Evolutionary conservation across 2,329 filamentous ascomycete species (phyloP), one percentile per base, ranked within the genome.

Genomic region (Pseudocercospora fuligena): DNA sequence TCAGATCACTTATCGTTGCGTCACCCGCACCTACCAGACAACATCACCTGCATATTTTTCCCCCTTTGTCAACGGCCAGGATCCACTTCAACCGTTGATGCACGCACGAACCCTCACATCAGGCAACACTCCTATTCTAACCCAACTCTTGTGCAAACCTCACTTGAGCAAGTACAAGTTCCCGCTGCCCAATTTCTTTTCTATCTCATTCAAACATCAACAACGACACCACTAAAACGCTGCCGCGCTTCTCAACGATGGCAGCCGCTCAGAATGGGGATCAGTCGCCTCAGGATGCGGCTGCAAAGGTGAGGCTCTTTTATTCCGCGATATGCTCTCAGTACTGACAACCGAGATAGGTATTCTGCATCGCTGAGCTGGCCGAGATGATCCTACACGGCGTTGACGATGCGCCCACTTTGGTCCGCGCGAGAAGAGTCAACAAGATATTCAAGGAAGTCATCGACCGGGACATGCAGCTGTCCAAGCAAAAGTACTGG

Each of bases 351-450:
- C 5, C 4, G 5, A 0, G 5, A 27, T 9, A 51, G 47, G 47
- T 51, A 1, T 51, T 57, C 54, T 7, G 27, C 27, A 23, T n/a
- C 5, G 31, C 54, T 33, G 54, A 57, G 27, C 27, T 57, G 31
- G 21, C 27, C n/a, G 54, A 57, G 54, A 57, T 31, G 27, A 57
- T 57, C 19, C 25, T 57, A 11, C 8, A 9, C 25, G 29, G 16
- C 5, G 12, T 57, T 6, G 27, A 57, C 23, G 53, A 57, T 19
- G 12, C 53, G 3, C 53, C 8, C 7, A 57, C 53, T 3, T 8
- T 57, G 5, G 7, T 31, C 25, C 21, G 4, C 43, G 86, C 53
- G 1, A 21, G 29, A 57, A 25, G 53, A 25, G 27, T 57, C 23
- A 57, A 51, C 47, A 21, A 51, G 47, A 51, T 51, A 8, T 51